Base-by-base conservation (phyloP, 2,329 filamentous ascomycete species). In the Dactylellina cionopaga region DNA sequence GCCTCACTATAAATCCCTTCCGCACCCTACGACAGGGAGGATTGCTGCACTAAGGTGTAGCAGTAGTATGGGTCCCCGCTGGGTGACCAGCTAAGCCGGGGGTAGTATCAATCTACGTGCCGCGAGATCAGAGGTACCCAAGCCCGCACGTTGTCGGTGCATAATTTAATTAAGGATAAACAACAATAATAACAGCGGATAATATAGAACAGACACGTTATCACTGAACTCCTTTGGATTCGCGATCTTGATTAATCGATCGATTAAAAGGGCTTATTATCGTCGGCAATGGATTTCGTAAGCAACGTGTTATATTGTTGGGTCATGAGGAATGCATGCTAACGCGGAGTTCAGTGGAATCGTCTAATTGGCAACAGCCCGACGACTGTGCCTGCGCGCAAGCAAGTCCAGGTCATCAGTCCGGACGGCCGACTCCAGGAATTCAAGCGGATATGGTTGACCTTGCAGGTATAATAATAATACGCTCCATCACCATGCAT, bases 401-500 rank as follows among this genome's bases (percentile, higher is more conserved):
- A 76, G 54, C 63, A 63, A 25, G 60, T 66, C 59, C 59, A 51
- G 29, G 75, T 71, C 56, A 68, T 73, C 33, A 77, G 75, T 27
- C 76, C 76, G 27, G 74, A 77, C 15, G 62, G 68, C 58, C 71
- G 76, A 22, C 62, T 78, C 22, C 66, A 47, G 15, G 76, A 74
- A 39, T 78, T 78, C 49, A 78, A 77, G 58, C 63, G 75, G 39
- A 74, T 76, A 56, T 78, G 76, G 76, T 71, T 77, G 70, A 73
- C 69, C 15, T 35, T 78, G 35, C 75, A 77, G 65, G 76, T 77
- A 70, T 37, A 59, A 39, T n/a, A n/a, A n/a, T n/a, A n/a, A n/a
- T n/a, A n/a, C n/a, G n/a, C n/a, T n/a, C n/a, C n/a, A n/a, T n/a
- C n/a, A n/a, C n/a, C n/a, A n/a, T n/a, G n/a, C n/a, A 49, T 35